Percentiles rank a stretch among this genome's conserved stretches.
These are phyloP conservation scores for Corchorus olitorius DNA, from an alignment of 345 rosid species.

Conservation along the genomic window DNA sequence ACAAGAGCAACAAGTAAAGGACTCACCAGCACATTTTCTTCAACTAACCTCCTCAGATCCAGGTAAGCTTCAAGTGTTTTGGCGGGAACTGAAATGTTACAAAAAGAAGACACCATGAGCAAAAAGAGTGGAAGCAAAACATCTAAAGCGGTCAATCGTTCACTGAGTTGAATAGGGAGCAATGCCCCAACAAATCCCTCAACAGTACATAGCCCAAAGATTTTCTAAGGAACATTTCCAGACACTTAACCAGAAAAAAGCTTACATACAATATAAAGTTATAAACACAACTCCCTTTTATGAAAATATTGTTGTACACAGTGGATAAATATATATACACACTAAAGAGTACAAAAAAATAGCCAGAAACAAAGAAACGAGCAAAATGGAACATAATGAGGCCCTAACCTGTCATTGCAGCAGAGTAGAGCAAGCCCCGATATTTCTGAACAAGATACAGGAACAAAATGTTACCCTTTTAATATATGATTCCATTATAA, in stretches of 20 bases:
- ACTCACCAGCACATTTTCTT: slow-evolving; percentile 81
- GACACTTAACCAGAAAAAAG: neutral
- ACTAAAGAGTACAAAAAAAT: neutral
- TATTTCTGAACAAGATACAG: slow-evolving; percentile 59
- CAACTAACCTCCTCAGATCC: slow-evolving; percentile 73
- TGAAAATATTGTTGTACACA: neutral
- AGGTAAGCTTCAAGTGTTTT: slow-evolving; percentile 80
- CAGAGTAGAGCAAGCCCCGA: slow-evolving; percentile 50
- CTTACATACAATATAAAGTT: neutral
- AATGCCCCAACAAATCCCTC: slow-evolving; percentile 4
- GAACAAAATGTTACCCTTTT: slow-evolving; percentile 7
- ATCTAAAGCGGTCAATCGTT: neutral
- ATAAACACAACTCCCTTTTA: neutral
- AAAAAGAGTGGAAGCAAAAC: neutral
- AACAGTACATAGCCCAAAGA: slow-evolving; percentile 3
- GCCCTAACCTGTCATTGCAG: slow-evolving; percentile 65
- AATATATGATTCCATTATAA: neutral
- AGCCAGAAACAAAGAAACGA: neutral
- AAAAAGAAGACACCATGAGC: slow-evolving; percentile 1
- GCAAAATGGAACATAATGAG: neutral
- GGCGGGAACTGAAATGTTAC: slow-evolving; percentile 62
- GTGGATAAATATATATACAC: neutral
- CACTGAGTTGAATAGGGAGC: neutral
- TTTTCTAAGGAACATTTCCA: neutral
- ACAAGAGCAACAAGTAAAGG: neutral